Base-by-base conservation (phyloP, 2,329 filamentous ascomycete genomes). In the Ophiognomonia clavigignenti-juglandacearum region DNA sequence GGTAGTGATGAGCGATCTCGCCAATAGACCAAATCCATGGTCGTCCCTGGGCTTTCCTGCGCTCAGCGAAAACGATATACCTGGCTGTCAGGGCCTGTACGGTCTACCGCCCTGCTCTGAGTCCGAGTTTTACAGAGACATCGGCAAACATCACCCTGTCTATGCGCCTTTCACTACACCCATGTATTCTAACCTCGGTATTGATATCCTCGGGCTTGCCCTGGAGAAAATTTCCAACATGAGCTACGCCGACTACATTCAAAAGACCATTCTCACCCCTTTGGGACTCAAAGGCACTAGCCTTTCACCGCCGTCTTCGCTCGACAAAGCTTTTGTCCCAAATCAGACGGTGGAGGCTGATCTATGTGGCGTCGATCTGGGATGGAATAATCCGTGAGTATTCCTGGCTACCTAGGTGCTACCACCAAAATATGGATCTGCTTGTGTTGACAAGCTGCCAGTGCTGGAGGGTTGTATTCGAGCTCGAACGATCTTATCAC, bases 131-230 rank as follows among this genome's bases (percentile, higher is more conserved):
- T 55, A 59, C 27, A 42, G 57, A 8, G 59, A 59, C n/a, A 59
- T 63, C 14, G 56, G 53, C 18, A 54, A 55, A 39, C 58, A 58
- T 5, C 58, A 63, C 6, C 72, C 73, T 0, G 59, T 67, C 2
- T 74, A 70, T 42, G 55, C 60, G 0, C 67, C 74, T 0, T 73
- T 69, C 52, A 63, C 66, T 0, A 68, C 62, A 3, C 72, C 75
- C 0, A 61, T 66, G 3, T 80, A 80, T 56, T 72, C 73, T 23
- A 77, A 78, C 52, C 59, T 68, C 3, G 73, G 64, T 1, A 71
- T 72, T 18, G 59, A 66, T 1, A 48, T 75, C 2, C 64, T 77
- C 1, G 71, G 70, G 3, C 58, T 70, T 1, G 69, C 70, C 0
- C 59, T 78, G 1, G 70, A 75, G 49, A 64, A 64, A 6, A 63